Percentiles rank a stretch among this genome's conserved stretches.
These are phyloP conservation scores for Ophiocordyceps camponoti-floridani DNA, from an alignment of 2,329 filamentous ascomycete species.

Conservation along the genomic window DNA sequence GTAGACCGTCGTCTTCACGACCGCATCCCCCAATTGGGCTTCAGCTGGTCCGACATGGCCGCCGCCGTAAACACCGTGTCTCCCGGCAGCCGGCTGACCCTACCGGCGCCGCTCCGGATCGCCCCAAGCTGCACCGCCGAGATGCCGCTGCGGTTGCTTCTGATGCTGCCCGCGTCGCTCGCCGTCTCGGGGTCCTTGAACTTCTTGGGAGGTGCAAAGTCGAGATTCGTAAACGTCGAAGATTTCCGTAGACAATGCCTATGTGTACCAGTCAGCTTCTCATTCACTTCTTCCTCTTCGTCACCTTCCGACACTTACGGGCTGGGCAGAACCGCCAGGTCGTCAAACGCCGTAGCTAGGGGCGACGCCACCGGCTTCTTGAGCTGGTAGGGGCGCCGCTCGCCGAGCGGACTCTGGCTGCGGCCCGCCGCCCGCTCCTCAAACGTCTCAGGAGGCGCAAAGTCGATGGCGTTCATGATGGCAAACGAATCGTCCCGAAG, in stretches of 20 bases:
- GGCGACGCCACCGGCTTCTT: constrained; percentile 58
- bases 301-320: constrained; percentile 44
- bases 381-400: constrained; percentile 57
- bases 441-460: constrained; percentile 59
- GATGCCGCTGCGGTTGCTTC: constrained; percentile 52
- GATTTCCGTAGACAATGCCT: constrained; percentile 62
- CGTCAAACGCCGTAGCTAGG: constrained; percentile 69
- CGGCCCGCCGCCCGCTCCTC: constrained; percentile 53
- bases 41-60: constrained; percentile 42
- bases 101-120: constrained; percentile 68
- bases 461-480: constrained; percentile 53
- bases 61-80: constrained; percentile 65
- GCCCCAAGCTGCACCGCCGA: constrained; percentile 51
- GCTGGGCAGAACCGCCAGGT: constrained; percentile 70
- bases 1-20: constrained; percentile 10
- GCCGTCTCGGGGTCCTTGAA: constrained; percentile 44
- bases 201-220: constrained; percentile 64
- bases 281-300: background rate
- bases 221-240: constrained; percentile 57
- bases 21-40: constrained; percentile 41
- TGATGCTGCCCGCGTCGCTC: constrained; percentile 50
- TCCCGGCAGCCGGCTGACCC: constrained; percentile 67
- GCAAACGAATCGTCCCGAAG: constrained; percentile 68
- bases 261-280: background rate
- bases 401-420: constrained; percentile 44